These are phyloP conservation scores for Pharnaceum exiguum DNA, from an alignment of 148 eudicot genomes.

Conservation along the genomic window DNA sequence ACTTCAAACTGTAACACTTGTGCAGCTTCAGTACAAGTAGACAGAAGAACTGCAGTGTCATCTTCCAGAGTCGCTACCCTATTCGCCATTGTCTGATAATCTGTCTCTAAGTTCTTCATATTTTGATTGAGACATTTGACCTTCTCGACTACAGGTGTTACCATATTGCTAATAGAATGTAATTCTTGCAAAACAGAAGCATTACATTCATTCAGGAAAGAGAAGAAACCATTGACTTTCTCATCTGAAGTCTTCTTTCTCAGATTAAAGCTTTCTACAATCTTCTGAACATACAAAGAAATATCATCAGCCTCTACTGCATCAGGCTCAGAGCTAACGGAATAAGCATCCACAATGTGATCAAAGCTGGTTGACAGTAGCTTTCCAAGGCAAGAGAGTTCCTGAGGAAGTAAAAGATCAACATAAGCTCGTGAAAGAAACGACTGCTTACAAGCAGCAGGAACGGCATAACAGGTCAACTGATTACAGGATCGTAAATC, in stretches of 20 bases:
- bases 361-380: constrained; percentile 32
- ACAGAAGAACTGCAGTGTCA: constrained; percentile 38
- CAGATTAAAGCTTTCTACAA: constrained; percentile 39
- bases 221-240: constrained; percentile 40
- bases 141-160: constrained; percentile 29
- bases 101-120: constrained; percentile 42
- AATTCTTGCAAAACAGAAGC: constrained; percentile 53
- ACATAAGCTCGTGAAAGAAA: not conserved
- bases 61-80: constrained; percentile 40
- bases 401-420: constrained; percentile 40
- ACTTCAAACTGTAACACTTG: constrained; percentile 35
- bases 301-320: constrained; percentile 41
- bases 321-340: constrained; percentile 28
- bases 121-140: constrained; percentile 33
- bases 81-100: constrained; percentile 35
- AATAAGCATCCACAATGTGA: constrained; percentile 28
- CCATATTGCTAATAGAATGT: constrained; percentile 36
- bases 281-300: constrained; percentile 38
- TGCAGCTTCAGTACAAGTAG: constrained; percentile 61
- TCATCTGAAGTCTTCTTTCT: constrained; percentile 40
- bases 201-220: constrained; percentile 53
- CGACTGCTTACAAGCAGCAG: no score
- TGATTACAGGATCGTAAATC: no score
- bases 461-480: no score
- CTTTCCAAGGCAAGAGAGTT: constrained; percentile 28